Percentiles rank a stretch among this genome's conserved stretches.
phyloP scores from a whole-genome alignment of 371 early-diverging fungal genomes.

The Mucor irregularis region DNA sequence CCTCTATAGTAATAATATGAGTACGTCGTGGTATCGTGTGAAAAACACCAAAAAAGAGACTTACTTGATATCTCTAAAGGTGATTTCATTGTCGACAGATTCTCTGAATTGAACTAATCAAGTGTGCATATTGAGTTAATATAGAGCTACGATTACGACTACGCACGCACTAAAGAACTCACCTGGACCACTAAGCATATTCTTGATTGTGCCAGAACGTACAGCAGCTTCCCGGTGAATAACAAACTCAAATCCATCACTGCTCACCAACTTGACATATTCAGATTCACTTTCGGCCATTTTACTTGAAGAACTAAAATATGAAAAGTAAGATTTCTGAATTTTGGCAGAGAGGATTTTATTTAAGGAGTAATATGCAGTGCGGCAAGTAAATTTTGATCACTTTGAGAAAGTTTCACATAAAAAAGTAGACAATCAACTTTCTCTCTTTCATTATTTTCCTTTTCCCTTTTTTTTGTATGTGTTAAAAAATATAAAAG shows the following conservation, averaged over 20 bases:
- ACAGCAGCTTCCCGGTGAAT: slow-evolving; percentile 88
- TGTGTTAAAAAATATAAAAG: too few relatives aligned
- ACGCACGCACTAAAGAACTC: slow-evolving; percentile 1
- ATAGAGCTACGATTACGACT: not conserved
- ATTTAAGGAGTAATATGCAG: too few relatives aligned
- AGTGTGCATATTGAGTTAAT: slow-evolving; percentile 1
- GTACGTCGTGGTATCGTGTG: not conserved
- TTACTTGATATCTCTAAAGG: slow-evolving; percentile 91
- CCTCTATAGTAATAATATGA: slow-evolving; percentile 55
- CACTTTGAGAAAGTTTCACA: too few relatives aligned
- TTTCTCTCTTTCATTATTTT: too few relatives aligned
- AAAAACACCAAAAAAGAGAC: not conserved
- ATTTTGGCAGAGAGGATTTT: too few relatives aligned
- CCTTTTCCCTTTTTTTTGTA: too few relatives aligned
- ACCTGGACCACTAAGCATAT: slow-evolving; percentile 89
- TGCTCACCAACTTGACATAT: slow-evolving; percentile 78
- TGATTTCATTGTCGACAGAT: slow-evolving; percentile 82
- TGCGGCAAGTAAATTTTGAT: not conserved
- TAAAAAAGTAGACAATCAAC: too few relatives aligned
- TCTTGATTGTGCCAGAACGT: slow-evolving; percentile 89
- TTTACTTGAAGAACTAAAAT: too few relatives aligned
- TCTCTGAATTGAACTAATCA: slow-evolving; percentile 94
- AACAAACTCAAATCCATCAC: slow-evolving; percentile 90
- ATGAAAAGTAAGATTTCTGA: too few relatives aligned
- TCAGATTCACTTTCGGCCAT: slow-evolving; percentile 39